Percentiles rank a stretch among this genome's conserved stretches.
Evolutionary conservation across 2,329 filamentous ascomycete genomes (phyloP).

Genomic region (Penicillium palitans): DNA sequence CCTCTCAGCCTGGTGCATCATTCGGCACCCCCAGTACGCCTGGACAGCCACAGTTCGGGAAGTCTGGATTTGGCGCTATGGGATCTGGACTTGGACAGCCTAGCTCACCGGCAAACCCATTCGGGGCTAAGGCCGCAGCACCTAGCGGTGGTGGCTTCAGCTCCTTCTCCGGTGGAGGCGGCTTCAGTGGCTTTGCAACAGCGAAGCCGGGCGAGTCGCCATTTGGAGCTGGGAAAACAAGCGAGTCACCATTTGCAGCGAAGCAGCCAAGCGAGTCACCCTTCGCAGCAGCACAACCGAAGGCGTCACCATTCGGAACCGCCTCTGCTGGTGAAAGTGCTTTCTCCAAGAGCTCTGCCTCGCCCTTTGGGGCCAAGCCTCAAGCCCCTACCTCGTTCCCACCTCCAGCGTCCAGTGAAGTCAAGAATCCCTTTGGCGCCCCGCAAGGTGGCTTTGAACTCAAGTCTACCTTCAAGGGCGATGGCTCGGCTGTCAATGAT

Average conservation of each 20-base stretch:
- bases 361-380: slow-evolving; percentile 33
- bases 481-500: slow-evolving; percentile 44
- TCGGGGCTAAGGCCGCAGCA: slow-evolving; percentile 22
- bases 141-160: slow-evolving; percentile 32
- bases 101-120: slow-evolving; percentile 30
- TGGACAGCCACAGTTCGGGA: slow-evolving; percentile 38
- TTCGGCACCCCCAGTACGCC: slow-evolving; percentile 41
- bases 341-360: slow-evolving; percentile 22
- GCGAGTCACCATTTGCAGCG: slow-evolving; percentile 20
- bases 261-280: not conserved
- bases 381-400: slow-evolving; percentile 30
- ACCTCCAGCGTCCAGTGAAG: slow-evolving; percentile 27
- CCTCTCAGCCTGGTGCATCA: slow-evolving; percentile 28
- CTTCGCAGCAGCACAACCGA: not conserved
- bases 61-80: slow-evolving; percentile 32
- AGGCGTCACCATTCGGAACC: slow-evolving; percentile 8
- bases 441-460: slow-evolving; percentile 41
- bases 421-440: slow-evolving; percentile 34
- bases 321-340: slow-evolving; percentile 2
- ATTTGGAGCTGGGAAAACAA: slow-evolving; percentile 11
- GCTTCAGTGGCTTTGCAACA: slow-evolving; percentile 32
- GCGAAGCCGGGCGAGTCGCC: slow-evolving; percentile 22
- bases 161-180: slow-evolving; percentile 24
- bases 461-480: slow-evolving; percentile 48
- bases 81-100: slow-evolving; percentile 36